Evolutionary conservation across 306 rosid species (phyloP), one percentile per base, ranked within the genome.

Genomic region (Vigna unguiculata): DNA sequence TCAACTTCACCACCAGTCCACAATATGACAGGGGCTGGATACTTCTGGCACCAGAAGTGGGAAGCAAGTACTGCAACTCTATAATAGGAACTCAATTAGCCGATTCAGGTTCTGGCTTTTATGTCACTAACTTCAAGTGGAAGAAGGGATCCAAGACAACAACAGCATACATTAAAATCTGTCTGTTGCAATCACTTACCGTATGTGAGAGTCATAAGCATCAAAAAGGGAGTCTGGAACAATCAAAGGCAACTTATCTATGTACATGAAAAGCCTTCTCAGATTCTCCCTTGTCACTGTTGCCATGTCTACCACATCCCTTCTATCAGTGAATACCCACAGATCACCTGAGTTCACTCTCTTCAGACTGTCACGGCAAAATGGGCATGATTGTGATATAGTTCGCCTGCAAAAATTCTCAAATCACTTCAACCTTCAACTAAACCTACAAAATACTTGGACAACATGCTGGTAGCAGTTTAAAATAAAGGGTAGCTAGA

Each of bases 331-430:
- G 74, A 80, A 85, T 19, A 95, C 87, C 98, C 97, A 95, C 52
- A 95, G 98, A 87, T 92, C 98, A 2, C 96, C 81, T 0, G 98
- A 95, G 81, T 90, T 90, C 65, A 95, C 98, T 81, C 98, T 86
- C 86, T 89, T 95, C 21, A 95, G 93, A 81, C 88, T 89, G 86
- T 92, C 97, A 2, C 98, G 94, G 71, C 98, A 95, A 75, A 95
- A 95, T 30, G 98, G 98, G 83, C 98, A 95, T 0, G 98, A 95
- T 52, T 89, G 91, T 0, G 97, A 95, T 71, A 91, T 88, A 24
- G 91, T 79, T 80, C 88, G 87, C 98, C 98, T 95, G 97, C 82
- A 84, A 71, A 59, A 20, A 24, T 17, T 8, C 64, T 53, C 61
- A 64, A 1, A 78, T 40, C 25, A 43, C 28, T 60, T 55, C 40